These are phyloP conservation scores for Wickerhamiella kazuoi DNA, from an alignment of 805 yeast species.

Conservation along the genomic window DNA sequence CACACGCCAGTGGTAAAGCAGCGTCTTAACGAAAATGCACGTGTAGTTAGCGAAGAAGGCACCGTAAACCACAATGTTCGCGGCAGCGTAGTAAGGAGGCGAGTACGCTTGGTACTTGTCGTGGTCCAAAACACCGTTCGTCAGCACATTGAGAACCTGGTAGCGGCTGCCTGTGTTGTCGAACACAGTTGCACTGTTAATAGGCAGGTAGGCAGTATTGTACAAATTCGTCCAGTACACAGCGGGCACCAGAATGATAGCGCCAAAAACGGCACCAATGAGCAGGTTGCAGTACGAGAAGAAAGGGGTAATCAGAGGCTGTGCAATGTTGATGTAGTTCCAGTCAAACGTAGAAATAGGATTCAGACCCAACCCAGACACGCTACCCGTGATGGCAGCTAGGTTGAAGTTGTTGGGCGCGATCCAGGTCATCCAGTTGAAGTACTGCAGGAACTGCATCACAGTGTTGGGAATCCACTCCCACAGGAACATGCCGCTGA, in stretches of 20 bases:
- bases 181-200: conserved; percentile 31
- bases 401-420: conserved; percentile 35
- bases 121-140: conserved; percentile 26
- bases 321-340: conserved; percentile 28
- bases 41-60: conserved; percentile 35
- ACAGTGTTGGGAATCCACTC: conserved; percentile 56
- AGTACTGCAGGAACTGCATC: conserved; percentile 42
- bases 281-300: conserved; percentile 20
- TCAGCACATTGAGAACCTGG: conserved; percentile 28
- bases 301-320: conserved; percentile 22
- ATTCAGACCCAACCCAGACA: conserved; percentile 37
- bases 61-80: conserved; percentile 35
- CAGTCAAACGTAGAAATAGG: conserved; percentile 37
- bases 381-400: conserved; percentile 46
- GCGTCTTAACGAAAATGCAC: conserved; percentile 32
- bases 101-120: conserved; percentile 31
- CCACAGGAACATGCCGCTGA: conserved; percentile 32
- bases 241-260: conserved; percentile 20
- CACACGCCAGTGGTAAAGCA: conserved; percentile 27
- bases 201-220: conserved; percentile 25
- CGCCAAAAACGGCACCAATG: conserved; percentile 20
- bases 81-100: conserved; percentile 43
- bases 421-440: conserved; percentile 50
- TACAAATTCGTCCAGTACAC: conserved; percentile 26
- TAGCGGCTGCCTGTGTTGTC: conserved; percentile 33